phyloP scores from a whole-genome alignment of 345 rosid species.

The Carallia brachiata region DNA sequence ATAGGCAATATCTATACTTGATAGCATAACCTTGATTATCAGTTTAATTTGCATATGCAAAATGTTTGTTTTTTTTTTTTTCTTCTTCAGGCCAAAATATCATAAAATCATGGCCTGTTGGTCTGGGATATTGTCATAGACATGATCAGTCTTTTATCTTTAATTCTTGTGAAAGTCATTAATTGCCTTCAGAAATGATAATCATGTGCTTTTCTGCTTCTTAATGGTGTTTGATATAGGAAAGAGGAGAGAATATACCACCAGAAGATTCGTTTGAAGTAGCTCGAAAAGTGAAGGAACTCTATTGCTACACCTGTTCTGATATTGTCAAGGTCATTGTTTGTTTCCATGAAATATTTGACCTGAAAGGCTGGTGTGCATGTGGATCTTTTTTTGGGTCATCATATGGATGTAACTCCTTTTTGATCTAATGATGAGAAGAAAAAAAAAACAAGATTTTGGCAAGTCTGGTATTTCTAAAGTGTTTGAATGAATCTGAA shows the following conservation, averaged over 20 bases:
- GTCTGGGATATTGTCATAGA: neutral
- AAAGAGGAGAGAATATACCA: conserved; percentile 97
- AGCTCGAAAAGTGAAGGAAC: conserved; percentile 94
- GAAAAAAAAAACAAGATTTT: neutral
- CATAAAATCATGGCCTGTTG: neutral
- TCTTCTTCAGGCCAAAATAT: too few species aligned
- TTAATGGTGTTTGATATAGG: conserved; percentile 47
- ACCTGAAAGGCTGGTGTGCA: conserved; percentile 13
- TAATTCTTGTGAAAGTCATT: neutral
- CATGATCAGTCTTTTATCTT: neutral
- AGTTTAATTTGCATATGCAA: too few species aligned
- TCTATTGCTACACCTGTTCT: conserved; percentile 82
- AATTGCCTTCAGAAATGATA: neutral
- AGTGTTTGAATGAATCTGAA: neutral
- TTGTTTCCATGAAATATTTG: conserved; percentile 8
- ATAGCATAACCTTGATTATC: neutral
- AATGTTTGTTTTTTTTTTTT: too few species aligned
- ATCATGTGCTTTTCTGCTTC: conserved; percentile 15
- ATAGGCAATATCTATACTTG: neutral
- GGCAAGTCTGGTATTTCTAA: neutral
- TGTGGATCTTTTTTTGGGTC: neutral
- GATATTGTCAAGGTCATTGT: conserved; percentile 88
- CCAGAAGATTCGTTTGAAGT: conserved; percentile 95
- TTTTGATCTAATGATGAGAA: neutral
- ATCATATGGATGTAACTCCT: neutral